phyloP scores from a whole-genome alignment of 2,329 filamentous ascomycete species.

The Pseudogymnoascus sp. region DNA sequence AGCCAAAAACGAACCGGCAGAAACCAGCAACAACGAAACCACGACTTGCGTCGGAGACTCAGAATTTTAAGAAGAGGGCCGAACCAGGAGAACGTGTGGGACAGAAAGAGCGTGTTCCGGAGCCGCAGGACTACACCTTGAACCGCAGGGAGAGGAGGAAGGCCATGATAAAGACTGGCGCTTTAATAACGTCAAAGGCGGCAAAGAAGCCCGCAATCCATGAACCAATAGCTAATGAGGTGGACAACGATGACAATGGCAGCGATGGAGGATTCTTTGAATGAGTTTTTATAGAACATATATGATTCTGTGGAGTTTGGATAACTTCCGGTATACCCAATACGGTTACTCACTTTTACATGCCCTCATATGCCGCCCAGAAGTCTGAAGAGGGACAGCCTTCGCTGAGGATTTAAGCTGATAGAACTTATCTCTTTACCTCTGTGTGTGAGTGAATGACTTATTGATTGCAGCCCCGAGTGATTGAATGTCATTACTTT shows the following conservation, averaged over 20 bases:
- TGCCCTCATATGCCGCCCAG: not conserved
- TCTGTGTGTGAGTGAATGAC: too few species aligned
- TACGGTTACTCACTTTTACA: not conserved
- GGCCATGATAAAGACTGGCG: slow-evolving; percentile 26
- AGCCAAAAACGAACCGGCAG: slow-evolving; percentile 15
- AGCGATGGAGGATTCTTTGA: slow-evolving; percentile 56
- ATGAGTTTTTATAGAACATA: slow-evolving; percentile 18
- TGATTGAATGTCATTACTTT: too few species aligned
- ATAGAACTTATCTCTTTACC: too few species aligned
- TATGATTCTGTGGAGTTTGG: slow-evolving; percentile 9
- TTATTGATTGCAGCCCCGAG: too few species aligned
- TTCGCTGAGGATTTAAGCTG: too few species aligned
- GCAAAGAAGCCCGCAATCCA: slow-evolving; percentile 22
- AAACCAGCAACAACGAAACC: slow-evolving; percentile 8
- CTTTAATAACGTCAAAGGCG: slow-evolving; percentile 14
- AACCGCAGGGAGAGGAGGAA: slow-evolving; percentile 24
- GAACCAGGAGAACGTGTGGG: not conserved
- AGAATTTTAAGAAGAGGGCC: not conserved
- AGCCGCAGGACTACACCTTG: slow-evolving; percentile 15
- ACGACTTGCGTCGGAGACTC: slow-evolving; percentile 5
- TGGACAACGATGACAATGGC: slow-evolving; percentile 35
- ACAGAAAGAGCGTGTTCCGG: slow-evolving; percentile 14
- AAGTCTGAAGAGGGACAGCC: too few species aligned
- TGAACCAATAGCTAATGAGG: slow-evolving; percentile 16
- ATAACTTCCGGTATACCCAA: not conserved